Conservation (phyloP, 192 early-diverging fungal genomes). For the Jimgerdemannia lactiflua region DNA sequence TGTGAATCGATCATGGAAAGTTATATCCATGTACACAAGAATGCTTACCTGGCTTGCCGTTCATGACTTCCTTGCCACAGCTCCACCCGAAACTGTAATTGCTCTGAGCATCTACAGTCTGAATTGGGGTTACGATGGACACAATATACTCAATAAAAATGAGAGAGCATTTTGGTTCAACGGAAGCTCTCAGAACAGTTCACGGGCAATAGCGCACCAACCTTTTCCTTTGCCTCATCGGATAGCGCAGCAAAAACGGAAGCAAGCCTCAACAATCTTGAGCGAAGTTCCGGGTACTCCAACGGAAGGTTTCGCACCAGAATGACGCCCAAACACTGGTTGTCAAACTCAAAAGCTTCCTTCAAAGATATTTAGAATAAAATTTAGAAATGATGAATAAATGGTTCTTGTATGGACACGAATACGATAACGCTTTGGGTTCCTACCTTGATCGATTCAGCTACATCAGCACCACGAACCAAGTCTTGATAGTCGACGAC, state of each 20-base stretch:
- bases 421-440: background rate
- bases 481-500: slow-evolving; percentile 50
- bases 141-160: background rate
- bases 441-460: slow-evolving; percentile 27
- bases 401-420: background rate
- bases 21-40: slow-evolving; percentile 1
- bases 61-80: slow-evolving; percentile 67
- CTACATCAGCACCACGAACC: slow-evolving; percentile 33
- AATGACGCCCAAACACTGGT: slow-evolving; percentile 50
- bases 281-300: slow-evolving; percentile 37
- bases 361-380: too few relatives aligned
- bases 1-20: too few relatives aligned
- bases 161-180: background rate
- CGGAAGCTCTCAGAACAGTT: background rate
- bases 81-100: slow-evolving; percentile 70
- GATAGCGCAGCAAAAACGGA: slow-evolving; percentile 55
- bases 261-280: slow-evolving; percentile 44
- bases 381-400: background rate
- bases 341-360: slow-evolving; percentile 51
- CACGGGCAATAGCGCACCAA: background rate
- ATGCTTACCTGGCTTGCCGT: slow-evolving; percentile 54
- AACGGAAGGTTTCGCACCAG: slow-evolving; percentile 56
- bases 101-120: slow-evolving; percentile 45
- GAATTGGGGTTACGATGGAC: background rate
- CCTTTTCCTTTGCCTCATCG: slow-evolving; percentile 34